phyloP scores from a whole-genome alignment of 1,284 basidiomycete species.

The Mixia osmundae region DNA sequence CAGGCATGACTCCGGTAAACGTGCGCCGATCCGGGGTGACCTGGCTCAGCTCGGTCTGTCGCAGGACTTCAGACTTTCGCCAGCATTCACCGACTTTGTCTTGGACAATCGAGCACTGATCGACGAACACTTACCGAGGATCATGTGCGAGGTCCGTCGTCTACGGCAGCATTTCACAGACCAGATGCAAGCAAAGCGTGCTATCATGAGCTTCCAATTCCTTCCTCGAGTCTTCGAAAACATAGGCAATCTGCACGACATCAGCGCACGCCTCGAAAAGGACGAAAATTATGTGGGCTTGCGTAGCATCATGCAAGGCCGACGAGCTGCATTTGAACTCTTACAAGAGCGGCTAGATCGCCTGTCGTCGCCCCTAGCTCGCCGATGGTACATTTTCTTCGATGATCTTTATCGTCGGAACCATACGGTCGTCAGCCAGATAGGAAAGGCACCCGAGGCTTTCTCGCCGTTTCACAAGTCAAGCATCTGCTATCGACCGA shows the following conservation, averaged over 20 bases:
- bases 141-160: slow-evolving; percentile 37
- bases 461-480: slow-evolving; percentile 50
- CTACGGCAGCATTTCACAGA: slow-evolving; percentile 33
- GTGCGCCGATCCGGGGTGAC: neutral
- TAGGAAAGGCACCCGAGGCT: slow-evolving; percentile 31
- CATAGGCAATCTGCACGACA: slow-evolving; percentile 27
- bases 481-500: slow-evolving; percentile 49
- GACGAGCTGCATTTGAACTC: slow-evolving; percentile 30
- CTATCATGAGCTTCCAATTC: slow-evolving; percentile 41
- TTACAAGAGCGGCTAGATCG: slow-evolving; percentile 35
- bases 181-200: slow-evolving; percentile 33
- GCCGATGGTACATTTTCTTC: slow-evolving; percentile 68
- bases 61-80: neutral
- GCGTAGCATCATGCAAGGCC: too few relatives aligned
- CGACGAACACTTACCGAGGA: slow-evolving; percentile 39
- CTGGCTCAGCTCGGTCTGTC: neutral
- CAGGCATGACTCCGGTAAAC: slow-evolving; percentile 21
- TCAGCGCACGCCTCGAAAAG: slow-evolving; percentile 29
- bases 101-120: slow-evolving; percentile 29
- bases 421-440: slow-evolving; percentile 30
- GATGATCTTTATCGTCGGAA: slow-evolving; percentile 51
- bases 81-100: neutral
- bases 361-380: slow-evolving; percentile 31
- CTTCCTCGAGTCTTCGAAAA: slow-evolving; percentile 36
- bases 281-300: slow-evolving; percentile 35